A percentile compares a stretch with the other conserved stretches of the same genome.
phyloP scores from a whole-genome alignment of 352 stramenopile genomes.

The Elongisporangium senticosum region DNA sequence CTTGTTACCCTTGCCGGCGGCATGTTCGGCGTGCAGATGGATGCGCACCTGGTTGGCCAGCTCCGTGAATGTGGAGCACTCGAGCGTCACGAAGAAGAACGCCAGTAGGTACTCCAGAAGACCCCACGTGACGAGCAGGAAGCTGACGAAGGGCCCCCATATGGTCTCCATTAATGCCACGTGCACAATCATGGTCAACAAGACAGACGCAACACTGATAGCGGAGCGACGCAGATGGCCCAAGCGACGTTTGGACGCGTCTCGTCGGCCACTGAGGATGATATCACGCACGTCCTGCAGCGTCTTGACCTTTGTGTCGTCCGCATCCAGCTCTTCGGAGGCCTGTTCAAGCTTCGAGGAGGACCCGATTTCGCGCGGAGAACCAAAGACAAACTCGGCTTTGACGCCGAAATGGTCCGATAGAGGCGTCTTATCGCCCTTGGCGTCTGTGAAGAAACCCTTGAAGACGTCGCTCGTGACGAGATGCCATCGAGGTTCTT shows the following conservation, averaged over 20 bases:
- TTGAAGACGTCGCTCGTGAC: slow-evolving; percentile 68
- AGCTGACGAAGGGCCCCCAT: slow-evolving; percentile 23
- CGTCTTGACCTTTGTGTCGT: slow-evolving; percentile 16
- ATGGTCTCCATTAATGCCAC: slow-evolving; percentile 26
- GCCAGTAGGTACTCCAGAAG: slow-evolving; percentile 63
- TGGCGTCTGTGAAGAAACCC: slow-evolving; percentile 59
- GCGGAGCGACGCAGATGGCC: slow-evolving; percentile 32
- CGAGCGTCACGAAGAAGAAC: slow-evolving; percentile 78
- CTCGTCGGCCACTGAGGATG: slow-evolving; percentile 31
- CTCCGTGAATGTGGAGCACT: slow-evolving; percentile 80
- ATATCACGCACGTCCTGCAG: slow-evolving; percentile 42
- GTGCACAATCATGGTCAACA: slow-evolving; percentile 24
- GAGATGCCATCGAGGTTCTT: slow-evolving; percentile 34
- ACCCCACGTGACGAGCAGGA: slow-evolving; percentile 24
- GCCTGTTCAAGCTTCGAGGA: slow-evolving; percentile 9
- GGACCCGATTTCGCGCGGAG: slow-evolving; percentile 13
- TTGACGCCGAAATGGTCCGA: slow-evolving; percentile 80
- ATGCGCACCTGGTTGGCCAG: slow-evolving; percentile 63
- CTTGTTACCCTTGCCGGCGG: not conserved
- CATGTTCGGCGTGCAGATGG: slow-evolving; percentile 34
- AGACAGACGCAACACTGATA: slow-evolving; percentile 10
- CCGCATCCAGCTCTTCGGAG: slow-evolving; percentile 15
- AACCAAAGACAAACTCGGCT: slow-evolving; percentile 55
- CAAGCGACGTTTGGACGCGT: slow-evolving; percentile 32
- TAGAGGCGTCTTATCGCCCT: slow-evolving; percentile 54